Percentiles rank a stretch among this genome's conserved stretches.
Conservation (phyloP, 1,284 basidiomycete species). For the Ganoderma multipileum region DNA sequence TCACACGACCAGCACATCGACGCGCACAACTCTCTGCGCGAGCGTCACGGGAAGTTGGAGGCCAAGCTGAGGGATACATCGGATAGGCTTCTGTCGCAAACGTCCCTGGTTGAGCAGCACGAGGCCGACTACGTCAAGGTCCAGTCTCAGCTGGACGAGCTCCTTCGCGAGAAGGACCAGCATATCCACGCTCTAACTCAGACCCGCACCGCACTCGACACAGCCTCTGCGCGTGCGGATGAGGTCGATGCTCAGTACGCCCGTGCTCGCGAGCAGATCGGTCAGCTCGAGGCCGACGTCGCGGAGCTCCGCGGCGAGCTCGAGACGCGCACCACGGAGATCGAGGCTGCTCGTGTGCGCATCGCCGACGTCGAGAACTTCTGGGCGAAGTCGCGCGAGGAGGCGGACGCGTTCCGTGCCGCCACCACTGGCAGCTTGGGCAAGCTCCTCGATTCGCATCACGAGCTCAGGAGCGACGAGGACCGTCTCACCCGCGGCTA, state of each 20-base stretch:
- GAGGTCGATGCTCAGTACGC: slow-evolving; percentile 85
- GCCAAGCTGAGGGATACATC: slow-evolving; percentile 79
- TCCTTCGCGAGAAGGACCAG: slow-evolving; percentile 75
- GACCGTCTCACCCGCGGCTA: slow-evolving; percentile 77
- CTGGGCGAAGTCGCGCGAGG: slow-evolving; percentile 89
- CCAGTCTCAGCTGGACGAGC: slow-evolving; percentile 75
- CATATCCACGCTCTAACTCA: slow-evolving; percentile 90
- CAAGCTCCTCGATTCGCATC: slow-evolving; percentile 84
- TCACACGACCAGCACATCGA: slow-evolving; percentile 75
- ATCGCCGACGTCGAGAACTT: slow-evolving; percentile 83
- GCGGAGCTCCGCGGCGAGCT: slow-evolving; percentile 81
- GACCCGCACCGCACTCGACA: slow-evolving; percentile 78
- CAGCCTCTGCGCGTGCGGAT: slow-evolving; percentile 78
- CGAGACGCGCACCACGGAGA: slow-evolving; percentile 75
- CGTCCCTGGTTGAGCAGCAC: slow-evolving; percentile 78
- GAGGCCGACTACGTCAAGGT: slow-evolving; percentile 81
- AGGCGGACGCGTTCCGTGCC: slow-evolving; percentile 85
- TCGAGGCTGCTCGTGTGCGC: slow-evolving; percentile 69
- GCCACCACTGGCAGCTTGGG: slow-evolving; percentile 87
- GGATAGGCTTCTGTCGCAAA: slow-evolving; percentile 78
- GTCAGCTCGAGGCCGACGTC: slow-evolving; percentile 75
- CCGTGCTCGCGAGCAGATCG: slow-evolving; percentile 71
- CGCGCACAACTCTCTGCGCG: slow-evolving; percentile 79
- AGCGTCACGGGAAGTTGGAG: slow-evolving; percentile 70
- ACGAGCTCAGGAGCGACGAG: slow-evolving; percentile 81